Percentiles rank a stretch among this genome's conserved stretches.
These are phyloP conservation scores for Backusella circina DNA, from an alignment of 192 early-diverging fungal species.

Conservation along the genomic window DNA sequence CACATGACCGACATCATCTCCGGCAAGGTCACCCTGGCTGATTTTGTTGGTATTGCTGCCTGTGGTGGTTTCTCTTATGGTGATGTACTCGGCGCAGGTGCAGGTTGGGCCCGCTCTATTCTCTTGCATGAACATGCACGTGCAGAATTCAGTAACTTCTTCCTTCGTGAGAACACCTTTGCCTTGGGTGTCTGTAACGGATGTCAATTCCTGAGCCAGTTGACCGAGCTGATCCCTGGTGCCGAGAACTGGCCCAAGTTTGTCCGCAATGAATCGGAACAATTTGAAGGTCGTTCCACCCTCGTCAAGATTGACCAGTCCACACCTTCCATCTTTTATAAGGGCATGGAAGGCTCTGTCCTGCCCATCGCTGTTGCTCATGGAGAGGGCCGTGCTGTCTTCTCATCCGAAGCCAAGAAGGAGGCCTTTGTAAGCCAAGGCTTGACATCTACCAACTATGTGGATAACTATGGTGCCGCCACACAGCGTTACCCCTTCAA, in stretches of 20 bases:
- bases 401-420: constrained; percentile 44
- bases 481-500: constrained; percentile 92
- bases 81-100: constrained; percentile 98
- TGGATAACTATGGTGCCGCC: constrained; percentile 79
- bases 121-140: constrained; percentile 70
- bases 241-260: constrained; percentile 90
- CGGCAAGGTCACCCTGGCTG: constrained; percentile 54
- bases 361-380: constrained; percentile 96
- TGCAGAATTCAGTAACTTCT: constrained; percentile 76
- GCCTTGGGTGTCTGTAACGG: constrained; percentile 98
- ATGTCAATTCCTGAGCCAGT: constrained; percentile 93
- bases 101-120: constrained; percentile 95
- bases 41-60: constrained; percentile 86
- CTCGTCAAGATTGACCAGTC: constrained; percentile 60
- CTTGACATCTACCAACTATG: constrained; percentile 72
- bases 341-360: constrained; percentile 85
- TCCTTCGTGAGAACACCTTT: constrained; percentile 87
- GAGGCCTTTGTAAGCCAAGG: constrained; percentile 40
- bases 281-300: constrained; percentile 92
- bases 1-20: constrained; percentile 96
- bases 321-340: constrained; percentile 72
- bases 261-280: constrained; percentile 87
- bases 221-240: constrained; percentile 85
- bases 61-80: constrained; percentile 99
- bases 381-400: constrained; percentile 93